Evolutionary conservation across 2,329 filamentous ascomycete genomes (phyloP), one percentile per base, ranked within the genome.

Genomic region (Albophoma yamanashiensis): DNA sequence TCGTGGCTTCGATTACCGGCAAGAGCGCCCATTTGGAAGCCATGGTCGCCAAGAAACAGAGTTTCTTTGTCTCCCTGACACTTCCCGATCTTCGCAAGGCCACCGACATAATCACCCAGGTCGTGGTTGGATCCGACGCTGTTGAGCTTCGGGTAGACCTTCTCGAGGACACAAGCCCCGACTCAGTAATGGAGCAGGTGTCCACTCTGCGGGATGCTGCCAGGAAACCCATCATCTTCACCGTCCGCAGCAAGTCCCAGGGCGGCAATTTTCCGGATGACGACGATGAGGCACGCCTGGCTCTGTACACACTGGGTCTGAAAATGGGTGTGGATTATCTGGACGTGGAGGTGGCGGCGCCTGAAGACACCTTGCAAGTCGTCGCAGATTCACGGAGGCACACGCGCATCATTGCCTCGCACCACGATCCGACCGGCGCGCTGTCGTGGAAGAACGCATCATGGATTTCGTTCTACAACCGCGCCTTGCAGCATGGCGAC

Each of bases 131-230:
- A 5, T 89, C 90, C 9, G 93, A 99, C 75, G 94, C 93, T 3
- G 91, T 97, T 14, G 94, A 99, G 74, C 76, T 99, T 58, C 86
- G 94, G n/a, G 90, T 96, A 4, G 94, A 99, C 74, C 78, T 99
- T 50, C 82, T 99, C 20, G 82, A 89, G 62, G 89, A 97, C 68
- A 84, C 86, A 6, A 80, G 85, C 4, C 75, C 85, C 0, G 91
- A 96, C 61, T 96, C 89, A 63, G 83, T 99, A 40, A 85, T 86
- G 55, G 85, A 89, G 34, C 92, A 99, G 68, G 81, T 97, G 45
- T 87, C 92, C 1, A 79, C 92, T 60, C 78, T 99, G 34, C 85
- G 93, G 58, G 86, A 86, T 20, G 79, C 80, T 3, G 87, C 89
- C 2, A 81, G 85, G 36, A 78, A 93, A 55, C 94, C 94, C 1